phyloP scores from a whole-genome alignment of 371 early-diverging fungal genomes.

The Mortierella sp. region DNA sequence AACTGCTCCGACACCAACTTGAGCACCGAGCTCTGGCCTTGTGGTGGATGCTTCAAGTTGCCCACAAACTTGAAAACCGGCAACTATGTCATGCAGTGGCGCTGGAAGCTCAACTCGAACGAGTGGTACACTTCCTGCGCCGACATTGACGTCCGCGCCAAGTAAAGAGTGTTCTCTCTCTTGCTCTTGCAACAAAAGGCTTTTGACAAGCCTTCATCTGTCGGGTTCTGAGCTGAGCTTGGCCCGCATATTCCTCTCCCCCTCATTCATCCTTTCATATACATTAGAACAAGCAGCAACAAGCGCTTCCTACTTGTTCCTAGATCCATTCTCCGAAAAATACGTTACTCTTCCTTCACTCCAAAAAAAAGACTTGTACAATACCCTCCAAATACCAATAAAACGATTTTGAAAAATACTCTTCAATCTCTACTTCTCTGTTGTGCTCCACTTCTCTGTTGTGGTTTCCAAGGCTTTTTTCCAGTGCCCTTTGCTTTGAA shows the following conservation, averaged over 20 bases:
- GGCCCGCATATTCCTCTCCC: neutral
- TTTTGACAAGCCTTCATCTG: neutral
- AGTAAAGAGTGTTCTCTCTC: neutral
- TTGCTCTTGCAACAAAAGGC: neutral
- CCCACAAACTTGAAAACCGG: constrained; percentile 25
- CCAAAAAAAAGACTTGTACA: constrained; percentile 1
- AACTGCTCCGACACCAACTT: constrained; percentile 38
- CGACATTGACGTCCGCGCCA: constrained; percentile 35
- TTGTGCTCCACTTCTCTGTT: neutral
- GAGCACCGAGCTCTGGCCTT: constrained; percentile 49
- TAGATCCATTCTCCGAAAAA: neutral
- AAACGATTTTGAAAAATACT: neutral
- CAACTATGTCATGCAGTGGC: constrained; percentile 52
- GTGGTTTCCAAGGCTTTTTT: neutral
- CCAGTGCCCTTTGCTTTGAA: neutral
- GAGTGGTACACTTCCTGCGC: constrained; percentile 54
- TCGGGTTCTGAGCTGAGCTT: constrained; percentile 9
- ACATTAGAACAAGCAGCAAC: neutral
- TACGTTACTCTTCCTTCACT: neutral
- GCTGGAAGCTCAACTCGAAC: constrained; percentile 48
- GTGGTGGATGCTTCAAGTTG: constrained; percentile 55
- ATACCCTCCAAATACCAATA: constrained; percentile 1
- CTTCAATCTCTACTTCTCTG: neutral
- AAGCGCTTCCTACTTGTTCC: neutral
- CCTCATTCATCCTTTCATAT: neutral